Evolutionary conservation across 257 asterid species (phyloP), one percentile per base, ranked within the genome.

Genomic region (Salvia miltiorrhiza): DNA sequence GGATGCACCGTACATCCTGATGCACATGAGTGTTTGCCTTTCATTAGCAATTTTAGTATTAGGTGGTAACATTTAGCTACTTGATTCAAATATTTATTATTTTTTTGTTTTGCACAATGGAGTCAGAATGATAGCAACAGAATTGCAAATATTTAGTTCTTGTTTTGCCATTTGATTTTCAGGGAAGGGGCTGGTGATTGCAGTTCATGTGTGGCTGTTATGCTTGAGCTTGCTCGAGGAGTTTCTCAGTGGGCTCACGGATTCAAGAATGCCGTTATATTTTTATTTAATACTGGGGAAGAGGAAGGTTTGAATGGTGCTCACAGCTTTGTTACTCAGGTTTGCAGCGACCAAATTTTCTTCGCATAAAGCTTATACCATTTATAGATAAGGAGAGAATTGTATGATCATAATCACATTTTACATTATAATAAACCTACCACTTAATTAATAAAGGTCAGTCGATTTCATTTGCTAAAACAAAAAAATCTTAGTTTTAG

Each of bases 111-210:
- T 54, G 65, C 54, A 40, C 5, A 7, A 12, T 24, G 65, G 12
- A 43, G 77, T 70, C 33, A 20, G 28, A 23, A 8, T 26, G 62
- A 12, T 66, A 53, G 39, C 26, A 59, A 60, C 55, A 28, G 53
- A 78, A 55, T 50, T 47, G 13, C 62, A 32, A 14, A 23, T 35
- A 54, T 63, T 41, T 54, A 21, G 40, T 63, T 55, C 33, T 63
- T 32, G 26, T 54, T 64, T 33, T 62, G 30, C 43, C 19, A 30
- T 30, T 30, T 65, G 45, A 52, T 64, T 65, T 78, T 63, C 80
- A 93, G 97, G 76, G 97, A 89, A 86, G 99, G 99, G 63, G 99
- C 97, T 68, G 97, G 99, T 44, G 99, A 94, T 77, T 91, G 97
- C 87, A 91, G 97, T 75, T 94, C 99, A 47, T 91, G 97, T 70